Evolutionary conservation across 305 asterid species (phyloP).

Genomic region (Solanum aculeatissimum): DNA sequence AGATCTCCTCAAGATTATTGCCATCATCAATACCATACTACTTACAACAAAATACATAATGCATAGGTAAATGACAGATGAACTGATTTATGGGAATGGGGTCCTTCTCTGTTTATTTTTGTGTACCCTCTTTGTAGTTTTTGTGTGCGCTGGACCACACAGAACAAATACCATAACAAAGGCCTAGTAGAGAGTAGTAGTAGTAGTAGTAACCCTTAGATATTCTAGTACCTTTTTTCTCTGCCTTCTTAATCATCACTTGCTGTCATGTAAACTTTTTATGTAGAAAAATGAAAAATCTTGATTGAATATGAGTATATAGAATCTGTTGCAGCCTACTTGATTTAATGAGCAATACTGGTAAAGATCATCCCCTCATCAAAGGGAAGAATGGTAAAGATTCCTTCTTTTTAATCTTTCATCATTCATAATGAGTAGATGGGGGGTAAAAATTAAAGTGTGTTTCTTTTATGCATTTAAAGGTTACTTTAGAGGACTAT

Average conservation of each 20-base stretch:
- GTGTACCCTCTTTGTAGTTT: slow-evolving; percentile 45
- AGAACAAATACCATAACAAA: slow-evolving; percentile 9
- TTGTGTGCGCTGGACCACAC: slow-evolving; percentile 39
- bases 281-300: background rate
- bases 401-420: background rate
- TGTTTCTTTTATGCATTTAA: slow-evolving; percentile 22
- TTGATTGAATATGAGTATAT: background rate
- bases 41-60: slow-evolving; percentile 50
- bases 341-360: background rate
- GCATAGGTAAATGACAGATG: slow-evolving; percentile 62
- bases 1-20: slow-evolving; percentile 12
- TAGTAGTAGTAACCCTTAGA: slow-evolving; percentile 1
- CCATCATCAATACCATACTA: slow-evolving; percentile 60
- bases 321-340: slow-evolving; percentile 1
- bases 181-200: background rate
- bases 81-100: slow-evolving; percentile 64
- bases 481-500: slow-evolving; percentile 28
- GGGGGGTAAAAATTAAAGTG: background rate
- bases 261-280: background rate
- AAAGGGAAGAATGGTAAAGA: background rate
- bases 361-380: background rate
- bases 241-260: background rate
- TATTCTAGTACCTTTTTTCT: background rate
- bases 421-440: background rate
- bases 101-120: slow-evolving; percentile 29